Evolutionary conservation across 2,329 filamentous ascomycete species (phyloP), one percentile per base, ranked within the genome.

Genomic region (Scytalidium sp.): DNA sequence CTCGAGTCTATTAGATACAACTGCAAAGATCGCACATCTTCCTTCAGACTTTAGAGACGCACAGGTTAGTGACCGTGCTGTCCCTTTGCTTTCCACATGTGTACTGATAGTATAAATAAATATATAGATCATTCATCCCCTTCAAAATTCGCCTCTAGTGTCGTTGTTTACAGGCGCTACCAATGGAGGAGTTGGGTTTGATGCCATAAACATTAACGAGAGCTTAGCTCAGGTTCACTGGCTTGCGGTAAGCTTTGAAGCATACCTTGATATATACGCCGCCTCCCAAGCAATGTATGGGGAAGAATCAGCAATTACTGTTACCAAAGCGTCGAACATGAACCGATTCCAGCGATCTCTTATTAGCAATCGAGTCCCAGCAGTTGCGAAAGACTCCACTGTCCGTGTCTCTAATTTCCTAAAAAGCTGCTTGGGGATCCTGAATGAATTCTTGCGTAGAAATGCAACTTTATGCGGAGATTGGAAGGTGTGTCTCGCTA

Each of bases 301-400:
- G 13, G 69, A 72, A 45, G 72, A 74, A 44, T 70, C 71, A 36
- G 65, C 72, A 1, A 39, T 62, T 13, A 69, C 74, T 13, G 78
- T 76, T 45, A 66, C 83, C 4, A 78, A 78, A 6, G 70, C 72
- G 1, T 64, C 60, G n/a, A 58, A 63, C 29, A 67, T 86, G 55
- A 85, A 77, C 53, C 75, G 83, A 7, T 69, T 87, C 7, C 81
- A 87, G 62, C 73, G 83, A 50, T 85, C 83, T 2, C 70, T 75
- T 32, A 70, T 83, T 4, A 75, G 75, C 19, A 72, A 74, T 43
- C 73, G 75, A 15, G 75, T 84, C 17, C 73, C 79, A 11, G 73
- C 75, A 7, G 76, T 84, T 3, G 73, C 77, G 0, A 83, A 80
- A 53, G 83, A 87, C 56, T 80, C 82, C 1, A 87, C 83, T 2